Evolutionary conservation across 345 rosid genomes (phyloP).

Genomic region (Dimocarpus longan): DNA sequence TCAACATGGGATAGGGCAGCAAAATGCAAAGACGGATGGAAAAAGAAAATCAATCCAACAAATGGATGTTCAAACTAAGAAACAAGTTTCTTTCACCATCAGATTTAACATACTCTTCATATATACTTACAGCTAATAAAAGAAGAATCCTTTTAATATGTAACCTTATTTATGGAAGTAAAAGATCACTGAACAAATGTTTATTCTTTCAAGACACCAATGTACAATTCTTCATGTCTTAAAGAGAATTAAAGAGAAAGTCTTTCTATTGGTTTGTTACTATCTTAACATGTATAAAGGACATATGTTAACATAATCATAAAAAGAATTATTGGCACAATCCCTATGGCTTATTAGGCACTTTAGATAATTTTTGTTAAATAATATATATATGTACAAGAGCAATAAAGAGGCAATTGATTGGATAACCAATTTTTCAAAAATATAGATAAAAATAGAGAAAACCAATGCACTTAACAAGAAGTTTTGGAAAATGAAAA

Average conservation of each 20-base stretch:
- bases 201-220: neutral
- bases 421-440: neutral
- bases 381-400: conserved; percentile 1
- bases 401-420: neutral
- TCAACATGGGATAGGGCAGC: neutral
- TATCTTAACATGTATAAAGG: too few relatives aligned
- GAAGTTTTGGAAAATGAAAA: neutral
- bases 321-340: neutral
- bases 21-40: neutral
- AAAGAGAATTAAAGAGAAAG: neutral
- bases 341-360: neutral
- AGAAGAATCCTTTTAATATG: neutral
- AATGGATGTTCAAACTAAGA: conserved; percentile 1
- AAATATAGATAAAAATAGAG: neutral
- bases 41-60: neutral
- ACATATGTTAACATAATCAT: neutral
- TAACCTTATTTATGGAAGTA: neutral
- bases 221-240: neutral
- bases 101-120: conserved; percentile 1
- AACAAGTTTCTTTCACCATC: neutral
- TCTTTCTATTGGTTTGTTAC: too few relatives aligned
- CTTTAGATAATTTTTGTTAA: neutral
- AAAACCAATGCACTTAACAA: conserved; percentile 17
- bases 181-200: neutral
- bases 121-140: neutral